These are phyloP conservation scores for Candida pseudocylindracea DNA, from an alignment of 1,139 yeast species.

Conservation along the genomic window DNA sequence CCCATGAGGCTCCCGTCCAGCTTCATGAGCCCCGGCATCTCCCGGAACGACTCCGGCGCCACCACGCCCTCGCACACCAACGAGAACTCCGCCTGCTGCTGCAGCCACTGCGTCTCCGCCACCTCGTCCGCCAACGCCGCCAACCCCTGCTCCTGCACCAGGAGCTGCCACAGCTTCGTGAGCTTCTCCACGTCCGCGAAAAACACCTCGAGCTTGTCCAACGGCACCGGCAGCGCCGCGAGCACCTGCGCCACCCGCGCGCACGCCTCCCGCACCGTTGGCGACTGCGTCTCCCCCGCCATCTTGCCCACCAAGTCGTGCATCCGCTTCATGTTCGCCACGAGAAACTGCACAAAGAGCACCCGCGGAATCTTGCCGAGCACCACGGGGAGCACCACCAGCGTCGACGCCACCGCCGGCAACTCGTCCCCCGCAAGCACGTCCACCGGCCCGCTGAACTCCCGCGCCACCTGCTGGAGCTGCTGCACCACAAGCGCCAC, in stretches of 20 bases:
- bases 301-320: slow-evolving; percentile 19
- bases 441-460: slow-evolving; percentile 6
- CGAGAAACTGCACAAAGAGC: slow-evolving; percentile 41
- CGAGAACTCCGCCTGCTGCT: slow-evolving; percentile 35
- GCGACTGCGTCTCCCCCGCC: slow-evolving; percentile 5
- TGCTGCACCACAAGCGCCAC: slow-evolving; percentile 49
- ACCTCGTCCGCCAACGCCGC: slow-evolving; percentile 9
- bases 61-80: slow-evolving; percentile 41
- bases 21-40: slow-evolving; percentile 6
- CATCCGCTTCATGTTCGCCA: slow-evolving; percentile 31
- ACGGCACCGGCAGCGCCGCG: slow-evolving; percentile 19
- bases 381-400: slow-evolving; percentile 26
- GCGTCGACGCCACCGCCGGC: slow-evolving; percentile 7
- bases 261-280: slow-evolving; percentile 32
- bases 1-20: slow-evolving; percentile 10
- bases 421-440: no score
- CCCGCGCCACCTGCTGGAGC: slow-evolving; percentile 17
- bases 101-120: slow-evolving; percentile 4
- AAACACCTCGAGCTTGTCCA: no score
- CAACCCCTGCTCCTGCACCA: slow-evolving; percentile 38
- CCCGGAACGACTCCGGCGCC: slow-evolving; percentile 12
- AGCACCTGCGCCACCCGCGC: slow-evolving; percentile 30
- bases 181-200: no score
- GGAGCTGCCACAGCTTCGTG: slow-evolving; percentile 16
- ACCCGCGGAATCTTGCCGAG: slow-evolving; percentile 46